Evolutionary conservation across 73 alveolate genomes (phyloP), one percentile per base, ranked within the genome.

Genomic region (Tetrahymena borealis): DNA sequence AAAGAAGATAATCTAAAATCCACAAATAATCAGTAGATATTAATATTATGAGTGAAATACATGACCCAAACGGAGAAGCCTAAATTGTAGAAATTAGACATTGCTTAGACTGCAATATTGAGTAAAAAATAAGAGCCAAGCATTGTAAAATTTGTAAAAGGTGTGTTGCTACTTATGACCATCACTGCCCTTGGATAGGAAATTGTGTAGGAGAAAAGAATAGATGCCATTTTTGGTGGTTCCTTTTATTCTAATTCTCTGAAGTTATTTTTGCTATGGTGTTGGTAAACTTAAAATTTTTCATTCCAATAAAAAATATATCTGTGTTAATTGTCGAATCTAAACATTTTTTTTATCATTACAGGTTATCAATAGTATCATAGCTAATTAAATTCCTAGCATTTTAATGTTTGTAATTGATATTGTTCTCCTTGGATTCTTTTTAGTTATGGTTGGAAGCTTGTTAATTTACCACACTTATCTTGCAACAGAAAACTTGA

Each of bases 161-260:
- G 33, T 93, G 95, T 85, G 91, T 93, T 24, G 91, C 78, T 9
- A 92, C 91, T 4, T 93, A 93, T 40, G 98, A 96, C 90, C 98
- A 96, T 78, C 98, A 96, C 91, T 96, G 98, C 33, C 98, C 98
- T 15, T 96, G 98, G 98, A 94, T 96, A 10, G 96, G 96, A 93
- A 96, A 93, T 91, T 96, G 98, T 60, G 91, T 93, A 7, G 95
- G 95, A 31, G 95, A 93, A 38, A 93, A 90, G 40, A 93, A 93
- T 42, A 93, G 91, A 93, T 93, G 95, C 78, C 90, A 40, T 41
- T 93, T 38, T 36, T 93, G 91, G 90, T 93, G 95, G 95, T 93
- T 93, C n/a, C 78, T 93, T 16, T 37, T 79, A 16, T 78, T 93
- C 35, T 41, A 93, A 24, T 78, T 85, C 16, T 18, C 90, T 39